A percentile compares a stretch with the other conserved stretches of the same genome.
Conservation (phyloP, 345 rosid genomes). For the Barbarea vulgaris region DNA sequence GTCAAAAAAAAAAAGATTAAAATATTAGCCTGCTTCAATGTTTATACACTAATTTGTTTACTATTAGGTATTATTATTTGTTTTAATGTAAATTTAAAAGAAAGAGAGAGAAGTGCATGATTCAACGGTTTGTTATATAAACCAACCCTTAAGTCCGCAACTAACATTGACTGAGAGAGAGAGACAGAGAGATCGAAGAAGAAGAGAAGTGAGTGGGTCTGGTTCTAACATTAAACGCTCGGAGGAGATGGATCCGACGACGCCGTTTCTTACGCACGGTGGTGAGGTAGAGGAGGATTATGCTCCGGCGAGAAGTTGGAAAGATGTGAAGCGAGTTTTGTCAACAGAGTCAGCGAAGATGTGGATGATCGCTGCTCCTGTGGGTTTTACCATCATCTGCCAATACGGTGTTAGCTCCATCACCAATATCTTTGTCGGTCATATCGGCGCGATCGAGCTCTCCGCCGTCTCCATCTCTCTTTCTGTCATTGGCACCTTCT, state of each 20-base stretch:
- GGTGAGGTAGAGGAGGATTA: constrained; percentile 46
- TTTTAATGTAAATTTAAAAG: neutral
- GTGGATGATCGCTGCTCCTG: constrained; percentile 69
- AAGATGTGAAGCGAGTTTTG: constrained; percentile 47
- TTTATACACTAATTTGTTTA: neutral
- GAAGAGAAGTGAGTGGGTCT: neutral
- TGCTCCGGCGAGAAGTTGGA: constrained; percentile 46
- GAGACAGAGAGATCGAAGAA: neutral
- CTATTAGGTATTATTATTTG: neutral
- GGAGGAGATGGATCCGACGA: constrained; percentile 51
- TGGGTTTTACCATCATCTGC: constrained; percentile 57
- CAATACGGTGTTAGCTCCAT: constrained; percentile 55
- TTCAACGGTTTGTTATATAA: constrained; percentile 39
- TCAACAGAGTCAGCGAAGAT: constrained; percentile 55
- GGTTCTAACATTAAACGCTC: neutral
- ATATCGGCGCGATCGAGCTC: constrained; percentile 67
- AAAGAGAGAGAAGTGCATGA: constrained; percentile 31
- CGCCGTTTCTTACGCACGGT: constrained; percentile 46
- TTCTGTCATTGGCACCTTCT: constrained; percentile 71
- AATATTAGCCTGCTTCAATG: neutral
- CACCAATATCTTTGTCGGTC: constrained; percentile 68
- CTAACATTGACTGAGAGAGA: constrained; percentile 7
- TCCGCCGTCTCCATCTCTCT: constrained; percentile 67
- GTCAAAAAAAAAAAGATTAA: neutral
- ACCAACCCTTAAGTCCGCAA: constrained; percentile 27